Evolutionary conservation across 768 basidiomycete genomes (phyloP).

Genomic region (Pisolithus microcarpus): DNA sequence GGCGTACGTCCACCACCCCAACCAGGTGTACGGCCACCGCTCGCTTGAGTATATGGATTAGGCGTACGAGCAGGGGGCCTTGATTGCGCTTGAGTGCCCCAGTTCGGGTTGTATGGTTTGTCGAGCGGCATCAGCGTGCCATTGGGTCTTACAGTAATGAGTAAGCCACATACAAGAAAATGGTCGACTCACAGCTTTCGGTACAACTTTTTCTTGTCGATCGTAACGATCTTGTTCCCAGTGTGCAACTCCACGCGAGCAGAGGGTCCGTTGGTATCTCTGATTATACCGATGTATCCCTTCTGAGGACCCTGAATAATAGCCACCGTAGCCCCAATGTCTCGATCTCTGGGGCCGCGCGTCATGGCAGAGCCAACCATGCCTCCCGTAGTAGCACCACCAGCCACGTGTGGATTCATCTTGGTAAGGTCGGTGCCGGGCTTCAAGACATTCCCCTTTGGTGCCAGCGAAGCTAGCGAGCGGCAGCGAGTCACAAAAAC

Average conservation of each 20-base stretch:
- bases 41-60: slow-evolving; percentile 38
- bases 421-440: slow-evolving; percentile 73
- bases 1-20: slow-evolving; percentile 50
- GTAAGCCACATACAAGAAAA: slow-evolving; percentile 3
- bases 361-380: slow-evolving; percentile 81
- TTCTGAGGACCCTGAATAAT: slow-evolving; percentile 87
- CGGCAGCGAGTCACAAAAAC: slow-evolving; percentile 89
- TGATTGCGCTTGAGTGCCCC: slow-evolving; percentile 14
- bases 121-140: slow-evolving; percentile 51
- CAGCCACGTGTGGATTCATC: slow-evolving; percentile 74
- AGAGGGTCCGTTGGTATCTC: slow-evolving; percentile 84
- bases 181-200: slow-evolving; percentile 56
- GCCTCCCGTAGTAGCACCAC: slow-evolving; percentile 54
- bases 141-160: slow-evolving; percentile 37
- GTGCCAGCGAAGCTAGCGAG: slow-evolving; percentile 75
- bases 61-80: slow-evolving; percentile 38
- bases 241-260: slow-evolving; percentile 88
- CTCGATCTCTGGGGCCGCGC: slow-evolving; percentile 73
- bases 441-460: slow-evolving; percentile 70
- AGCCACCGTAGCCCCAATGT: slow-evolving; percentile 72
- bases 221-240: slow-evolving; percentile 81
- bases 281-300: slow-evolving; percentile 86
- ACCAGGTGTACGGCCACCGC: slow-evolving; percentile 31
- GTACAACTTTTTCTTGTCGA: slow-evolving; percentile 74
- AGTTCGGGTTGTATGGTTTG: slow-evolving; percentile 21